Conservation (phyloP, 371 early-diverging fungal species). For the Mucor ambiguus region DNA sequence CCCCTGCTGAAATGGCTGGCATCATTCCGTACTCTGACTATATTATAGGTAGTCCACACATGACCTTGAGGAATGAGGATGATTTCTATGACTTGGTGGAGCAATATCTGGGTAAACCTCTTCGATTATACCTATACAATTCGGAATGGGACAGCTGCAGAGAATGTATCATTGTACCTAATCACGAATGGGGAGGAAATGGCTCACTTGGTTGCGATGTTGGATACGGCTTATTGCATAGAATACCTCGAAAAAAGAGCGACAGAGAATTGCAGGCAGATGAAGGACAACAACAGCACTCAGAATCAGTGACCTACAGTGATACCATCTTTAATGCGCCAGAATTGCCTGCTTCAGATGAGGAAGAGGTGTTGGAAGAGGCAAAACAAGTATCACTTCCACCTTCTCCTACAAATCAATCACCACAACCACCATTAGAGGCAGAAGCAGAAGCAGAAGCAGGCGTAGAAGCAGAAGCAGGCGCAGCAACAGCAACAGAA, state of each 20-base stretch:
- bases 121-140: constrained; percentile 67
- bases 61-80: constrained; percentile 56
- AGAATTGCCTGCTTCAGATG: constrained; percentile 10
- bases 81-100: constrained; percentile 66
- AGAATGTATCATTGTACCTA: constrained; percentile 71
- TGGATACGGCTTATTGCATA: constrained; percentile 57
- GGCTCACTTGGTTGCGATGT: constrained; percentile 74
- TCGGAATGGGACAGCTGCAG: constrained; percentile 65
- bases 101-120: constrained; percentile 55
- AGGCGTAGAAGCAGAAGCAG: neutral
- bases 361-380: constrained; percentile 10
- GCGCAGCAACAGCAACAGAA: neutral
- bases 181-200: constrained; percentile 73
- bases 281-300: constrained; percentile 2
- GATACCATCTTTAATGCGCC: constrained; percentile 32
- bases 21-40: constrained; percentile 66
- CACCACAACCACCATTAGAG: neutral
- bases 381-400: constrained; percentile 17
- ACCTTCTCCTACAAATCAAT: constrained; percentile 14
- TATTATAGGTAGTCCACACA: constrained; percentile 67
- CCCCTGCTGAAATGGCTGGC: constrained; percentile 72
- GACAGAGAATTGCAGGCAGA: constrained; percentile 10
- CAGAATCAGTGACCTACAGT: constrained; percentile 19
- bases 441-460: neutral
- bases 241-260: constrained; percentile 30